Evolutionary conservation across 345 rosid genomes (phyloP).

Genomic region (Citrus australasica): DNA sequence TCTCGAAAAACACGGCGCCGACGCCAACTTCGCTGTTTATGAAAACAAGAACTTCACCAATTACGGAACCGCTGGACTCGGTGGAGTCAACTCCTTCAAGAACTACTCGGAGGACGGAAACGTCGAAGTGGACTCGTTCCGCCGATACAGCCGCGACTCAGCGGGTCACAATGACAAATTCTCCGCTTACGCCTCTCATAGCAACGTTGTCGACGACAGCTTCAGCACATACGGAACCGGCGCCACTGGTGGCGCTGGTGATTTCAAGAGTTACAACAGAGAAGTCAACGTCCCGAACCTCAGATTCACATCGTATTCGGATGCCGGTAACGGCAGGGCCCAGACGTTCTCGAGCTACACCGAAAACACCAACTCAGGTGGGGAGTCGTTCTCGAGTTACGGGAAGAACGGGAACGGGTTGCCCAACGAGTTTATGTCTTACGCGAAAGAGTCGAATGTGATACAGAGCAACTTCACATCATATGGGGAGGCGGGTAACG

Average conservation of each 20-base stretch:
- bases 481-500: slow-evolving; percentile 61
- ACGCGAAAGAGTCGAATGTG: slow-evolving; percentile 56
- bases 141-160: slow-evolving; percentile 50
- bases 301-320: slow-evolving; percentile 50
- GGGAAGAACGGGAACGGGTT: slow-evolving; percentile 64
- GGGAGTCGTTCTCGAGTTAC: slow-evolving; percentile 51
- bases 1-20: slow-evolving; percentile 38
- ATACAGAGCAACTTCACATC: slow-evolving; percentile 54
- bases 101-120: slow-evolving; percentile 38
- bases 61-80: slow-evolving; percentile 51
- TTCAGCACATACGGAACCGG: slow-evolving; percentile 69
- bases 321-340: slow-evolving; percentile 40
- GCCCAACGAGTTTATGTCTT: slow-evolving; percentile 47
- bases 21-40: slow-evolving; percentile 55
- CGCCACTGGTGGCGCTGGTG: slow-evolving; percentile 65
- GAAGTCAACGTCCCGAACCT: slow-evolving; percentile 57
- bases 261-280: slow-evolving; percentile 51
- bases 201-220: slow-evolving; percentile 60
- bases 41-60: slow-evolving; percentile 64
- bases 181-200: slow-evolving; percentile 27
- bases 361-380: slow-evolving; percentile 51
- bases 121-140: slow-evolving; percentile 43
- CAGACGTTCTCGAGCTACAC: slow-evolving; percentile 57
- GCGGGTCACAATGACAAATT: slow-evolving; percentile 40
- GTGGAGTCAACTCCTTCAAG: slow-evolving; percentile 54